Conservation (phyloP, 1,284 basidiomycete genomes). For the Trametes pubescens region DNA sequence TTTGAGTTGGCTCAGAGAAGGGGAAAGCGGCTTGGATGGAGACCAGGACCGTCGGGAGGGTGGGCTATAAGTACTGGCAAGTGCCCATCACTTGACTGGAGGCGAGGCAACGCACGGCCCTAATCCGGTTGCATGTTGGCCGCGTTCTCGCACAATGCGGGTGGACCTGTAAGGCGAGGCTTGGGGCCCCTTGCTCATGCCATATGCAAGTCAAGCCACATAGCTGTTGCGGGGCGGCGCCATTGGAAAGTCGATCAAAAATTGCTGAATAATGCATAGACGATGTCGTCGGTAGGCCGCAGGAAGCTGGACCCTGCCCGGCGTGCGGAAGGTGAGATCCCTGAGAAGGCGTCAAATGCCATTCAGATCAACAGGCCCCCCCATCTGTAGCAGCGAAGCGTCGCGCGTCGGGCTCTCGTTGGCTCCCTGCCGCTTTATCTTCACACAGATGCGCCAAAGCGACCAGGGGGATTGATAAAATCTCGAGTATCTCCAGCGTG, state of each 20-base stretch:
- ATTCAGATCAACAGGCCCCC: conserved; percentile 28
- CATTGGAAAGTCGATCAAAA: conserved; percentile 38
- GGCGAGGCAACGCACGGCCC: conserved; percentile 39
- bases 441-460: conserved; percentile 29
- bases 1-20: conserved; percentile 32
- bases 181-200: conserved; percentile 42
- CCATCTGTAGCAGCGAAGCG: conserved; percentile 27
- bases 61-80: conserved; percentile 32
- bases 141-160: conserved; percentile 42
- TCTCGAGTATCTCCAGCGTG: conserved; percentile 36
- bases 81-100: conserved; percentile 41
- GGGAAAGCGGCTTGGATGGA: conserved; percentile 27
- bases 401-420: conserved; percentile 23
- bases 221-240: conserved; percentile 35
- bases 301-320: conserved; percentile 28
- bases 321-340: conserved; percentile 31
- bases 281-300: conserved; percentile 32
- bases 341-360: conserved; percentile 30
- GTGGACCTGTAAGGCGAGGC: conserved; percentile 43
- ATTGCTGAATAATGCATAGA: conserved; percentile 36
- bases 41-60: conserved; percentile 10
- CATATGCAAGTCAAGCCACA: conserved; percentile 39
- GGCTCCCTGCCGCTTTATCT: conserved; percentile 27
- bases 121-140: conserved; percentile 42
- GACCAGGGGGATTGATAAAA: conserved; percentile 32